These are phyloP conservation scores for Acidiella bohemica DNA, from an alignment of 495 filamentous ascomycete genomes.

Conservation along the genomic window DNA sequence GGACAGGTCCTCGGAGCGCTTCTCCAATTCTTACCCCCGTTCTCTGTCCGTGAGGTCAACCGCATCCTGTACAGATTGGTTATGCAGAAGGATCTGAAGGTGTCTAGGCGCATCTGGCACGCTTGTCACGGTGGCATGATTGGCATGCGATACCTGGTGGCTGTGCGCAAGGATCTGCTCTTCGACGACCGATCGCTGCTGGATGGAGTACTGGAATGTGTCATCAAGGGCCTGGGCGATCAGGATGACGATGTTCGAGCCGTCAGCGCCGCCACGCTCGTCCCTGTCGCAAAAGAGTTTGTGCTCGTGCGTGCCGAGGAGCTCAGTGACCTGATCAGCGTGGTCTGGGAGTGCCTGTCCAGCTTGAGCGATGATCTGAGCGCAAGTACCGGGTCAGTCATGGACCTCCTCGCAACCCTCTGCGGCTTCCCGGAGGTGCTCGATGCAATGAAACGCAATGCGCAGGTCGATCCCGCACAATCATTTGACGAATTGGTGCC, in stretches of 20 bases:
- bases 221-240: conserved; percentile 89
- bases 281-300: conserved; percentile 89
- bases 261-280: conserved; percentile 89
- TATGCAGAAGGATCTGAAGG: conserved; percentile 69
- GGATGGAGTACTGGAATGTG: conserved; percentile 79
- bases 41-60: conserved; percentile 69
- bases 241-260: conserved; percentile 90
- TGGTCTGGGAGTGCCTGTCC: conserved; percentile 94
- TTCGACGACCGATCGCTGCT: conserved; percentile 70
- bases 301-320: conserved; percentile 66
- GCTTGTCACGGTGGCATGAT: conserved; percentile 98
- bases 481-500: conserved; percentile 88
- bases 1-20: conserved; percentile 90
- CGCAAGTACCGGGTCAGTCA: conserved; percentile 91
- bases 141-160: conserved; percentile 83
- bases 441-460: conserved; percentile 85
- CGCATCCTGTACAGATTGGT: conserved; percentile 71
- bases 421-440: conserved; percentile 90
- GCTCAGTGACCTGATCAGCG: conserved; percentile 69
- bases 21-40: conserved; percentile 59
- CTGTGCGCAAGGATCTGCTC: conserved; percentile 81
- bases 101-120: conserved; percentile 62
- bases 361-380: conserved; percentile 91
- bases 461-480: conserved; percentile 63
- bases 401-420: conserved; percentile 91